Conservation (phyloP, 108 stramenopile species). For the Nitzschia inconspicua region DNA sequence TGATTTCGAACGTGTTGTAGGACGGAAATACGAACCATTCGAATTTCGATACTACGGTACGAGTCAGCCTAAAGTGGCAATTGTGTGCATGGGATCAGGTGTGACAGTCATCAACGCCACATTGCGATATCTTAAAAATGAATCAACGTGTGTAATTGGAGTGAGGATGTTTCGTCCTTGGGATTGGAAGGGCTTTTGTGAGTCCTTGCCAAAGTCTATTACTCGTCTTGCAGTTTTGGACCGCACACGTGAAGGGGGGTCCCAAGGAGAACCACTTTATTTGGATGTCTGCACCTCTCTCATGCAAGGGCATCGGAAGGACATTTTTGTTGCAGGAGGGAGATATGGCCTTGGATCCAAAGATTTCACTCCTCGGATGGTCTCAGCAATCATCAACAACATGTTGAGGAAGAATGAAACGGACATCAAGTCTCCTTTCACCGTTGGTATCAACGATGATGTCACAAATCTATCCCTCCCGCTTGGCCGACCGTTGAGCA, state of each 20-base stretch:
- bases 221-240: constrained; percentile 53
- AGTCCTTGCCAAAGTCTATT: constrained; percentile 33
- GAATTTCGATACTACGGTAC: constrained; percentile 59
- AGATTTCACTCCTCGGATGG: constrained; percentile 63
- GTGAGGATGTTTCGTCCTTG: constrained; percentile 62
- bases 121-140: constrained; percentile 38
- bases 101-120: constrained; percentile 56
- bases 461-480: constrained; percentile 53
- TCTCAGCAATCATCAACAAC: constrained; percentile 45
- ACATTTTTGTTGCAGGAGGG: constrained; percentile 51
- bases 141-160: constrained; percentile 46
- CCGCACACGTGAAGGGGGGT: constrained; percentile 57
- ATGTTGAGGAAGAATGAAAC: constrained; percentile 34
- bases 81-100: constrained; percentile 62
- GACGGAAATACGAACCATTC: constrained; percentile 42
- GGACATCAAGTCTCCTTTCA: constrained; percentile 53
- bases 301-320: constrained; percentile 37
- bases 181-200: constrained; percentile 33
- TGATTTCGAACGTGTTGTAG: constrained; percentile 39
- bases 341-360: constrained; percentile 59
- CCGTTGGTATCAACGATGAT: constrained; percentile 65
- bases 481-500: constrained; percentile 38
- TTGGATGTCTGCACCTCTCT: constrained; percentile 68
- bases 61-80: constrained; percentile 40
- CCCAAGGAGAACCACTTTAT: constrained; percentile 63